These are phyloP conservation scores for Rhodotorula sp. DNA, from an alignment of 1,284 basidiomycete genomes.

Conservation along the genomic window DNA sequence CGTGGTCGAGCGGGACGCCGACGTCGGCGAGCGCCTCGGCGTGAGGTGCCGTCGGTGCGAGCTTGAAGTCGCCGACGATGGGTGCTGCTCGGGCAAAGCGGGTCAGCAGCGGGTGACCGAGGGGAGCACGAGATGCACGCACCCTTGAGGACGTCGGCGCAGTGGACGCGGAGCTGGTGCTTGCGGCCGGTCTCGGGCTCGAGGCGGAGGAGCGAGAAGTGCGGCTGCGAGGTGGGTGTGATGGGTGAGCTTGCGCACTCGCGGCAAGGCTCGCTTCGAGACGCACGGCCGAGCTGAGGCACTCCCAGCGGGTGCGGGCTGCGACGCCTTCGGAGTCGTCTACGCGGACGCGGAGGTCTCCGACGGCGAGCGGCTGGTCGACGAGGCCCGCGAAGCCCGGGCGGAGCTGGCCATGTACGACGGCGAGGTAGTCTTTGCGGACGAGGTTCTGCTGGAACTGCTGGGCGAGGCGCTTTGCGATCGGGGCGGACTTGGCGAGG, in stretches of 20 bases:
- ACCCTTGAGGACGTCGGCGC: constrained; percentile 30
- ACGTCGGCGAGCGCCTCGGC: constrained; percentile 11
- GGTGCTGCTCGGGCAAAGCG: constrained; percentile 14
- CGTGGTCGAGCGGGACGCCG: constrained; percentile 19
- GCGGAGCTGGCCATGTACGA: constrained; percentile 34
- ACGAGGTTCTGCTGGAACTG: constrained; percentile 28
- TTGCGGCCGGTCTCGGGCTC: constrained; percentile 34
- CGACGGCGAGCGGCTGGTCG: constrained; percentile 12
- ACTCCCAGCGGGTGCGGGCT: constrained; percentile 33
- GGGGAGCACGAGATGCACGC: neutral
- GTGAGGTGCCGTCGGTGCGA: constrained; percentile 13
- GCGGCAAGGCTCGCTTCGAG: no score
- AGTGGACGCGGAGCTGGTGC: constrained; percentile 40
- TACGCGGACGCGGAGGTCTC: constrained; percentile 31
- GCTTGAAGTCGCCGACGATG: constrained; percentile 40
- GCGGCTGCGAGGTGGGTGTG: neutral
- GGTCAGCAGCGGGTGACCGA: neutral
- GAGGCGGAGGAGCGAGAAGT: constrained; percentile 23
- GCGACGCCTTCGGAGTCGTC: constrained; percentile 17
- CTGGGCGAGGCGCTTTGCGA: constrained; percentile 17
- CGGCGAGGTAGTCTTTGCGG: constrained; percentile 29
- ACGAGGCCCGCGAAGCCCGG: constrained; percentile 25
- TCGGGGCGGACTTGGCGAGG: constrained; percentile 17
- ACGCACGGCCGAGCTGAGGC: constrained; percentile 24
- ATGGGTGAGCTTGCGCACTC: neutral